Evolutionary conservation across 768 basidiomycete species (phyloP).

Genomic region (Trichaptum fuscoviolaceum): DNA sequence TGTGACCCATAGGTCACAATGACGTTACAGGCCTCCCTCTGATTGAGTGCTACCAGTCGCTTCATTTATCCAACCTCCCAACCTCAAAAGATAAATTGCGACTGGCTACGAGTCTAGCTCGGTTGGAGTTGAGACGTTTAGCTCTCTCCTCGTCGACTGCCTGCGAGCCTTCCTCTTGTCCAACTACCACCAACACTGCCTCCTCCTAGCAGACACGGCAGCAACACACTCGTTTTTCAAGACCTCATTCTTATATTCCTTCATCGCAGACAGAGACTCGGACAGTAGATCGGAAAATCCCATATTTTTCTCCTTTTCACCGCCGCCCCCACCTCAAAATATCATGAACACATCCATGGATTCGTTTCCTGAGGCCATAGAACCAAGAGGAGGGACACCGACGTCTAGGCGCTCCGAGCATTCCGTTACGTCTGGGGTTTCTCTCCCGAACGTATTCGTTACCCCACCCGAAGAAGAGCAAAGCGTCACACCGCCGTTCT

Average conservation of each 20-base stretch:
- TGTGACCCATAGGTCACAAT: too few relatives aligned
- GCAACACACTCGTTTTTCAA: not conserved
- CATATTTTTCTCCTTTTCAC: not conserved
- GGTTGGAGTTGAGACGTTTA: not conserved
- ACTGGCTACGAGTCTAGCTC: too few relatives aligned
- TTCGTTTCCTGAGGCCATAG: not conserved
- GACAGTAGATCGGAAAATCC: not conserved
- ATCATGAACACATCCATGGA: not conserved
- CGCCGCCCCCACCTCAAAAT: not conserved
- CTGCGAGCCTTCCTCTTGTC: not conserved
- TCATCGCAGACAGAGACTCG: not conserved
- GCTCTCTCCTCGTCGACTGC: not conserved
- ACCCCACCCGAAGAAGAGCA: conserved; percentile 34
- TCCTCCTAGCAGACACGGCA: not conserved
- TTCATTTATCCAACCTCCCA: too few relatives aligned
- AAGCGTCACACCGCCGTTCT: conserved; percentile 26
- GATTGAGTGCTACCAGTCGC: too few relatives aligned
- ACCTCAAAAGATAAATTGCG: too few relatives aligned
- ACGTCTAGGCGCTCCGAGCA: not conserved
- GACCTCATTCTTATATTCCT: not conserved
- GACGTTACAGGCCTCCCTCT: too few relatives aligned
- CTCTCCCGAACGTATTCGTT: conserved; percentile 29
- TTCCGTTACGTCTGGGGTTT: not conserved
- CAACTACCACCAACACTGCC: conserved; percentile 2
- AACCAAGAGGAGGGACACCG: not conserved